A percentile compares a stretch with the other conserved stretches of the same genome.
Evolutionary conservation across 2,329 filamentous ascomycete genomes (phyloP).

Genomic region (Cucurbitaria berberidis): DNA sequence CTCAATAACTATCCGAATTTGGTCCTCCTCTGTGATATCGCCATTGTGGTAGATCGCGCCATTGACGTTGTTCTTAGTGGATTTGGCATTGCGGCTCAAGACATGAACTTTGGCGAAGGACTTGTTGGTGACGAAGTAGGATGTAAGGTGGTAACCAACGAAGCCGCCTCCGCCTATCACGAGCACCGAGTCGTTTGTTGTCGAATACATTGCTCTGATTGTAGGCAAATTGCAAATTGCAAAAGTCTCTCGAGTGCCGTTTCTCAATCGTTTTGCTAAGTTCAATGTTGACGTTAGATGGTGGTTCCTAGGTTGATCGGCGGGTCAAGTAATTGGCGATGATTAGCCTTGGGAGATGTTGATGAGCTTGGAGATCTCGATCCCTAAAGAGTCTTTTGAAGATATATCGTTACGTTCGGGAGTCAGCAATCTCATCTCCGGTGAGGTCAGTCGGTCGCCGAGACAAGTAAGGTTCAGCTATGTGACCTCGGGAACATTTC

Average conservation of each 20-base stretch:
- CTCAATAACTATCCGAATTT: conserved; percentile 4
- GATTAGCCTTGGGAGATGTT: neutral
- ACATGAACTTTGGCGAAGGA: conserved; percentile 12
- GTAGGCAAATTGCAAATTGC: too few relatives aligned
- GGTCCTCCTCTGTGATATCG: conserved; percentile 11
- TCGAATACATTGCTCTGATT: neutral
- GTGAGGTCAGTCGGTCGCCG: conserved; percentile 1
- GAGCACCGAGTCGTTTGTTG: conserved; percentile 12
- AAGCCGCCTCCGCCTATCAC: conserved; percentile 19
- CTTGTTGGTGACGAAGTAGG: conserved; percentile 7
- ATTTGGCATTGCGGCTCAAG: conserved; percentile 15
- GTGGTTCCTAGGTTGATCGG: neutral
- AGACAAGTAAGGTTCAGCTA: conserved; percentile 1
- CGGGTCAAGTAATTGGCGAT: neutral
- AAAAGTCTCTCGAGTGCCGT: too few relatives aligned
- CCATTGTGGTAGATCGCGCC: conserved; percentile 14
- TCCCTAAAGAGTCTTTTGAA: neutral
- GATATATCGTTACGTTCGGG: neutral
- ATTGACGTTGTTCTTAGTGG: conserved; percentile 9
- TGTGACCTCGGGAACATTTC: neutral
- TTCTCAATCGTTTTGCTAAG: neutral
- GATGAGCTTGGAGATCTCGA: conserved; percentile 1
- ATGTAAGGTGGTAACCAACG: conserved; percentile 15
- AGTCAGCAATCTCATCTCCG: conserved; percentile 1
- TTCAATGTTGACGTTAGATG: neutral